phyloP scores from a whole-genome alignment of 1,284 basidiomycete genomes.

The Puccinia triticina region DNA sequence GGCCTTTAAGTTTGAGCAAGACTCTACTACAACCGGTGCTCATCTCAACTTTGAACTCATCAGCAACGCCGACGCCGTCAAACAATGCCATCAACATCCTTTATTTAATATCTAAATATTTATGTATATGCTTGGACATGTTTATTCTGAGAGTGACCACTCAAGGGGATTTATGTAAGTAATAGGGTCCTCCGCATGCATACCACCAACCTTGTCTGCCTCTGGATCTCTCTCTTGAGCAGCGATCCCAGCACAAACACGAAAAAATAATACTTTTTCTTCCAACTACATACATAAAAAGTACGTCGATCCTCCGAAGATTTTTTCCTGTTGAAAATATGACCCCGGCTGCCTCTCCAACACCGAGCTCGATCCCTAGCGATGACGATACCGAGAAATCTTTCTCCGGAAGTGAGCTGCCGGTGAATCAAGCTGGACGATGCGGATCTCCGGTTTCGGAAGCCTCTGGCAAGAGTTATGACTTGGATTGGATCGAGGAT shows the following conservation, averaged over 20 bases:
- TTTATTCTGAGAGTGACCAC: not conserved
- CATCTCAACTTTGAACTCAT: too few species aligned
- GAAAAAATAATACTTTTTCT: too few species aligned
- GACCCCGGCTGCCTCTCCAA: not conserved
- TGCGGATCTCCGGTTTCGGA: not conserved
- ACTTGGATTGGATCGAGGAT: slow-evolving; percentile 24
- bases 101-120: not conserved
- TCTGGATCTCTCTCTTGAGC: not conserved
- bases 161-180: not conserved
- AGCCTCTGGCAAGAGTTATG: not conserved
- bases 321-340: not conserved
- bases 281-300: too few species aligned
- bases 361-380: not conserved
- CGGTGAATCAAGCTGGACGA: not conserved
- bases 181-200: not conserved
- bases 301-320: not conserved
- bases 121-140: not conserved
- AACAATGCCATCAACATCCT: not conserved
- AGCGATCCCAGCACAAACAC: not conserved
- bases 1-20: too few species aligned
- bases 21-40: too few species aligned
- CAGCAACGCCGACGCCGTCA: too few species aligned
- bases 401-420: slow-evolving; percentile 10
- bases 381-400: slow-evolving; percentile 23
- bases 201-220: not conserved